Base-by-base conservation (phyloP, 2,329 filamentous ascomycete species). In the Pseudogymnoascus sp. region DNA sequence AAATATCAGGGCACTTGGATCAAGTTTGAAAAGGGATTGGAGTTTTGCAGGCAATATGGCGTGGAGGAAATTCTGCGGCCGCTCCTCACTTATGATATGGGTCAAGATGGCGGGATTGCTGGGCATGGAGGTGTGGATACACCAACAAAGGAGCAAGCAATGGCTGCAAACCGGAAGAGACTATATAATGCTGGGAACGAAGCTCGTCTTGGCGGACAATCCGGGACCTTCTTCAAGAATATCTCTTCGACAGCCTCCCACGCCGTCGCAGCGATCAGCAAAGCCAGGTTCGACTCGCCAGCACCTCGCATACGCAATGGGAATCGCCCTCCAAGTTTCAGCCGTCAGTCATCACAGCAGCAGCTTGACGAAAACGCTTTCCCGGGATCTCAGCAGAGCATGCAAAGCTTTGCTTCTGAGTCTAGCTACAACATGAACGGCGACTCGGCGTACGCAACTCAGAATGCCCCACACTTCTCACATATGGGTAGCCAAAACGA, bases 1-100 rank as follows among this genome's bases (percentile, higher is more conserved):
- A 97, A 97, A 79, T 99, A 99, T 72, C 94, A 99, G 78, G 94
- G 94, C 63, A 99, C 94, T 2, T 99, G 94, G 94, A 96, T 99
- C 72, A 91, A 89, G 72, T 97, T 96, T 72, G 89, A 93, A 60
- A 86, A 93, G 65, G 94, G 93, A 1, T 83, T 95, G 53, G 91
- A 97, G 72, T 93, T 99, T 70, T 97, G 94, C 75, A 86, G 89
- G 44, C 84, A 88, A 67, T 89, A 89, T 69, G 85, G 83, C 10
- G 90, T 94, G 33, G 89, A 93, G 73, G 90, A 93, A 67, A 70
- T 91, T 4, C 77, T 94, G 59, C 82, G 85, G 21, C 89, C 89
- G 14, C 80, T 94, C 4, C 77, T 94, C 62, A 91, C 89, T 28
- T 91, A 93, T 73, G 90, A 93, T 71, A 89, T 92, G 79, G 86